A percentile compares a stretch with the other conserved stretches of the same genome.
Evolutionary conservation across 768 basidiomycete genomes (phyloP).

Genomic region (Tricholoma sp.): DNA sequence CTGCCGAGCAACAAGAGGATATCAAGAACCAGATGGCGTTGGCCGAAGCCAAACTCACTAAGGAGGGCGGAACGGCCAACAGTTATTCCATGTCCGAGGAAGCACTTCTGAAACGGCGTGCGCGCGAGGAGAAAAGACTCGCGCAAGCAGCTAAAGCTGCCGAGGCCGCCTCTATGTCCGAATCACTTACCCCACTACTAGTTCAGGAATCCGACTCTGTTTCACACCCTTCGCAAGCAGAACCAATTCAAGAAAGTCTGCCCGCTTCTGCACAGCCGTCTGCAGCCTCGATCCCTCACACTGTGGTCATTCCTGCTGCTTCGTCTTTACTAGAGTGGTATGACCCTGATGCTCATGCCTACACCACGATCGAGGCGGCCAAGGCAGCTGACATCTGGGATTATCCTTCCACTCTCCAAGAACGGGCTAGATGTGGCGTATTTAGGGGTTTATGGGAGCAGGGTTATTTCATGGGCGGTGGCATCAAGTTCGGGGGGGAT

Average conservation of each 20-base stretch:
- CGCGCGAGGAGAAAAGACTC: constrained; percentile 48
- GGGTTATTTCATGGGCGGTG: constrained; percentile 84
- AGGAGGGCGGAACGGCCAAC: constrained; percentile 30
- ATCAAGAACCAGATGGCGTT: constrained; percentile 44
- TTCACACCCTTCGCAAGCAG: neutral
- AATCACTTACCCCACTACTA: constrained; percentile 1
- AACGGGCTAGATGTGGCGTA: constrained; percentile 74
- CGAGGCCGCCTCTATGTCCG: constrained; percentile 5
- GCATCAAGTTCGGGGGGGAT: constrained; percentile 93
- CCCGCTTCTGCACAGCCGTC: constrained; percentile 2
- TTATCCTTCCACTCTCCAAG: constrained; percentile 59
- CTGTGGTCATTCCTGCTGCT: constrained; percentile 61
- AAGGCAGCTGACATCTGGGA: constrained; percentile 68
- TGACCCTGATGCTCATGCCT: constrained; percentile 33
- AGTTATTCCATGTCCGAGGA: constrained; percentile 50
- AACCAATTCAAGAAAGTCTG: neutral
- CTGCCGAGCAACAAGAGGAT: constrained; percentile 38
- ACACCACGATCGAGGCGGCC: constrained; percentile 55
- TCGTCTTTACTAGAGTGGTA: constrained; percentile 74
- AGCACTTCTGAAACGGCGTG: constrained; percentile 67
- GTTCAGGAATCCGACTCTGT: neutral
- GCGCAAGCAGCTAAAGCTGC: constrained; percentile 16
- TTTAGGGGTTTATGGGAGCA: constrained; percentile 79
- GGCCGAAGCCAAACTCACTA: constrained; percentile 44
- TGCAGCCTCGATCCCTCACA: constrained; percentile 18